Conservation (phyloP, 306 rosid species). For the Quercus agrifolia region DNA sequence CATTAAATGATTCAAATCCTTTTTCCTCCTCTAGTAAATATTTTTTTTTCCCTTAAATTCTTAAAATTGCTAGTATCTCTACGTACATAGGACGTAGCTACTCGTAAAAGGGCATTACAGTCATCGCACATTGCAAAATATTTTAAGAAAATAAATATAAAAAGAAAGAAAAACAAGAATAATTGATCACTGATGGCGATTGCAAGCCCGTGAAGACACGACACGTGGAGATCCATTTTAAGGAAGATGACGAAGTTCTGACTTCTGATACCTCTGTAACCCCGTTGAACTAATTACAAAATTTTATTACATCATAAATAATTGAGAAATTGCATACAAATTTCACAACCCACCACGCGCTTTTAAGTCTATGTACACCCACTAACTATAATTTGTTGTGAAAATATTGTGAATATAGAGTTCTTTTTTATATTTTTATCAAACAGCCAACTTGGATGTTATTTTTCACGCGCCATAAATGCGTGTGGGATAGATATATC, state of each 20-base stretch:
- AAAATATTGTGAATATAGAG: accelerated
- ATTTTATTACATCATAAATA: constrained; percentile 1
- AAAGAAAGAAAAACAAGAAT: background rate
- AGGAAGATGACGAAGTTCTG: constrained; percentile 52
- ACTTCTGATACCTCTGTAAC: constrained; percentile 13
- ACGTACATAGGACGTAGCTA: background rate
- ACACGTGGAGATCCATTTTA: constrained; percentile 46
- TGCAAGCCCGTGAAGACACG: constrained; percentile 15
- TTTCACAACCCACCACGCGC: constrained; percentile 11
- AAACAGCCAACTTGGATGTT: too few relatives aligned
- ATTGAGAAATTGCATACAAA: background rate
- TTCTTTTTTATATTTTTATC: accelerated
- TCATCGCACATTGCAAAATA: background rate
- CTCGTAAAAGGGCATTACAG: background rate
- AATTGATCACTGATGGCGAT: background rate
- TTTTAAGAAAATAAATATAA: background rate
- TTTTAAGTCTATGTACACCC: accelerated
- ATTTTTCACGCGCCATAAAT: background rate
- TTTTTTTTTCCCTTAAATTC: too few relatives aligned
- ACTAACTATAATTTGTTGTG: accelerated
- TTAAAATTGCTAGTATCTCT: too few relatives aligned
- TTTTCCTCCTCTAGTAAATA: too few relatives aligned
- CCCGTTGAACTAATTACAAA: constrained; percentile 28
- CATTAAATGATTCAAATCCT: too few relatives aligned
- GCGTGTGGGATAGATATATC: background rate